These are phyloP conservation scores for Claviceps lovelessii DNA, from an alignment of 2,329 filamentous ascomycete genomes.

Conservation along the genomic window DNA sequence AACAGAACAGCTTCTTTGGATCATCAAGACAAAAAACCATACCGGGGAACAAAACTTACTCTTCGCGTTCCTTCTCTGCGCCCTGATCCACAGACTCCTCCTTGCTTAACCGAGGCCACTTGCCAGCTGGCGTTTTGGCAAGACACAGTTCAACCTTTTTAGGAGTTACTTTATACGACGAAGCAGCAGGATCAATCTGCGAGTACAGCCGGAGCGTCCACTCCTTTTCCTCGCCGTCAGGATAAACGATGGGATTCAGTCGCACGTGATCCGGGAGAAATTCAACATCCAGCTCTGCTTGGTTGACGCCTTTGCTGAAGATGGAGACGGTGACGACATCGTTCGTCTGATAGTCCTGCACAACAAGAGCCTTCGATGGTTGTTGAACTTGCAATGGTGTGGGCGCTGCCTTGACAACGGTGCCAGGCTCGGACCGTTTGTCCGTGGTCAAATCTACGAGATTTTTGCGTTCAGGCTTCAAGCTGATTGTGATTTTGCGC, in stretches of 20 bases:
- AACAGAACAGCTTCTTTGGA: not conserved
- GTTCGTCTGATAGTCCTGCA: constrained; percentile 24
- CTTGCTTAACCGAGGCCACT: constrained; percentile 40
- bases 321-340: constrained; percentile 24
- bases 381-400: too few relatives aligned
- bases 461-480: constrained; percentile 18
- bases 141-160: constrained; percentile 71
- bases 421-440: not conserved
- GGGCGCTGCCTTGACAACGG: not conserved
- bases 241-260: constrained; percentile 19
- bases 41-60: not conserved
- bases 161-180: constrained; percentile 50
- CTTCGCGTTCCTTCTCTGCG: not conserved
- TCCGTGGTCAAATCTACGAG: constrained; percentile 10
- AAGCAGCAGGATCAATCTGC: constrained; percentile 45
- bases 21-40: not conserved
- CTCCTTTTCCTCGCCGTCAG: constrained; percentile 41
- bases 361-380: constrained; percentile 7
- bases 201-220: constrained; percentile 53
- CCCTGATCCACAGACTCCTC: not conserved
- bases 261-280: constrained; percentile 15
- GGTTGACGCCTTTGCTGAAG: constrained; percentile 28
- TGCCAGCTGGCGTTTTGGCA: constrained; percentile 51
- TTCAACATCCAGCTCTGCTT: constrained; percentile 25
- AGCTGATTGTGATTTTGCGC: constrained; percentile 28